Evolutionary conservation across 805 yeast species (phyloP).

Genomic region (Kluyveromyces aestuarii): DNA sequence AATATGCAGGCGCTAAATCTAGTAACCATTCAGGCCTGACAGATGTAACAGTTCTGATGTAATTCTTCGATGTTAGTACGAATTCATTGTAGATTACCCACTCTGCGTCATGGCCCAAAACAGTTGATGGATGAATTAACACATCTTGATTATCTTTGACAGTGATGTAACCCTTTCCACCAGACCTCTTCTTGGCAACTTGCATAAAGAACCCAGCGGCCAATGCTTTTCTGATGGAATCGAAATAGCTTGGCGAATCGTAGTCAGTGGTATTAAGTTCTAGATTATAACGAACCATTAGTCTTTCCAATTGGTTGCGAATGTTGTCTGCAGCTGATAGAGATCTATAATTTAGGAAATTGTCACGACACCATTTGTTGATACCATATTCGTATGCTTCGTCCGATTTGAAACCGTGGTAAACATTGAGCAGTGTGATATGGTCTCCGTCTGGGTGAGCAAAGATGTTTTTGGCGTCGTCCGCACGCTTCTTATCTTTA

Average conservation of each 20-base stretch:
- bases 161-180: constrained; percentile 76
- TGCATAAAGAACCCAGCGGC: constrained; percentile 97
- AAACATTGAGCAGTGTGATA: constrained; percentile 80
- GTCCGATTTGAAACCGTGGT: constrained; percentile 69
- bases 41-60: constrained; percentile 86
- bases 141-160: constrained; percentile 96
- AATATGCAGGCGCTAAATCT: constrained; percentile 64
- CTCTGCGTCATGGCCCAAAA: constrained; percentile 77
- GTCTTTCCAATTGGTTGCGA: constrained; percentile 68
- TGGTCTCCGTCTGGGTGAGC: constrained; percentile 96
- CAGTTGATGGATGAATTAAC: constrained; percentile 86
- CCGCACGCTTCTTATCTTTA: constrained; percentile 79
- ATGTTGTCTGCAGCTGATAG: constrained; percentile 81
- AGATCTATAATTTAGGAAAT: constrained; percentile 77
- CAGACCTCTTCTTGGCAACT: constrained; percentile 85
- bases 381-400: constrained; percentile 60
- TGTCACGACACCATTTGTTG: constrained; percentile 85
- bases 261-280: constrained; percentile 61
- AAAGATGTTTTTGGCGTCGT: constrained; percentile 77
- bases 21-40: constrained; percentile 90
- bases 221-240: constrained; percentile 76
- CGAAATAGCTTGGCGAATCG: constrained; percentile 60
- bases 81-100: constrained; percentile 95
- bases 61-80: constrained; percentile 87
- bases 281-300: constrained; percentile 76